Percentiles rank a stretch among this genome's conserved stretches.
Evolutionary conservation across 2,329 filamentous ascomycete species (phyloP).

Genomic region (Ascocoryne sarcoides): DNA sequence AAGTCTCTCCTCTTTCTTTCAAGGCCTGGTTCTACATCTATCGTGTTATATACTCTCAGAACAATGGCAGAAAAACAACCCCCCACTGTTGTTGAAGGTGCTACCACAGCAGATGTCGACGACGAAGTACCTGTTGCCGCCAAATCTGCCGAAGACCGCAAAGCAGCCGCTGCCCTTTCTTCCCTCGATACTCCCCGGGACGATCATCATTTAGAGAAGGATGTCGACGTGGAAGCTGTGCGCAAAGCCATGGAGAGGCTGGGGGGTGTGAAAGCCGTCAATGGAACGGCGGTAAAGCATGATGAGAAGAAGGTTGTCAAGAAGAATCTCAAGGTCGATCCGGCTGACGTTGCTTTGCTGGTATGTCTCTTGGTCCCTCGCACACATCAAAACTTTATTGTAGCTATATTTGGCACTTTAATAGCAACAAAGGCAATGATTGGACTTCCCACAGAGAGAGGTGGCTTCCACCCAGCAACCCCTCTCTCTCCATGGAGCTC

Average conservation of each 20-base stretch:
- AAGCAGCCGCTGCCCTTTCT: constrained; percentile 65
- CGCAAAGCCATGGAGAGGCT: constrained; percentile 64
- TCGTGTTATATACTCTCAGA: not conserved
- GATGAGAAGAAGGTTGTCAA: constrained; percentile 44
- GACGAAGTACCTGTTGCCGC: constrained; percentile 42
- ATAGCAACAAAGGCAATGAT: too few species aligned
- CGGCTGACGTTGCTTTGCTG: constrained; percentile 60
- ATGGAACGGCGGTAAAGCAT: constrained; percentile 31
- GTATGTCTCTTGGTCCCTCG: constrained; percentile 36
- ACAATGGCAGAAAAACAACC: constrained; percentile 57
- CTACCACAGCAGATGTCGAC: constrained; percentile 48
- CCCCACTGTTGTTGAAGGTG: constrained; percentile 48
- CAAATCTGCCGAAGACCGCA: constrained; percentile 68
- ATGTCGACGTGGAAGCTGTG: constrained; percentile 60
- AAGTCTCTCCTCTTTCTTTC: not conserved
- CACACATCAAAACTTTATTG: constrained; percentile 1
- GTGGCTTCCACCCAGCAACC: not conserved
- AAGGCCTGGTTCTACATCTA: not conserved
- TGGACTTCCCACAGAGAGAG: too few species aligned
- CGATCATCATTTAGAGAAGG: constrained; percentile 33
- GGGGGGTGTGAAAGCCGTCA: constrained; percentile 28
- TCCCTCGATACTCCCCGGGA: constrained; percentile 49
- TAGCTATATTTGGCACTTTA: not conserved
- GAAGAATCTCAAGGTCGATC: constrained; percentile 63
- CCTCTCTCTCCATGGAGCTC: too few species aligned